Evolutionary conservation across 2,329 filamentous ascomycete genomes (phyloP), one percentile per base, ranked within the genome.

Genomic region (Chaetomium olivaceum): DNA sequence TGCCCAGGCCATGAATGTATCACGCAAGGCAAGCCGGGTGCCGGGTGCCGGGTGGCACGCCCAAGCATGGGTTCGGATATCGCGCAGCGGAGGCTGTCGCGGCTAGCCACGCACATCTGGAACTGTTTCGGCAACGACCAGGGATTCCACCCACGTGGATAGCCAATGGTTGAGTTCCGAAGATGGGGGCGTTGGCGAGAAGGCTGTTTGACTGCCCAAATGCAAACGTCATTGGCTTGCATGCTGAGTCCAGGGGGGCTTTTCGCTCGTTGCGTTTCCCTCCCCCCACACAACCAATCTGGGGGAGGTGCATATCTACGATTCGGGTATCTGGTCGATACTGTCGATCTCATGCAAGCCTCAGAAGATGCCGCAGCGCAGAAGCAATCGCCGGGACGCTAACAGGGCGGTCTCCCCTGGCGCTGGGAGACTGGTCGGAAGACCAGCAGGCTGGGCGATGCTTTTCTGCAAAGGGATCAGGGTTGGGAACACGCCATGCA

Each of bases 91-190:
- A 50, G 46, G 51, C 21, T 59, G 36, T 4, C 31, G 58, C 65
- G 65, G 61, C 33, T 63, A 67, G 43, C 46, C 39, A 63, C 65
- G 60, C 56, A 54, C 1, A 19, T 12, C 27, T 27, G 50, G 65
- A 61, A 67, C 61, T 52, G 57, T 61, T 23, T 66, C 57, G 52
- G 64, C 56, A 59, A 19, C 43, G 5, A 63, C 61, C 65, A 64
- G 25, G 16, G 55, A 55, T 36, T 8, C 23, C 46, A 23, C 23
- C 61, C 57, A 58, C 58, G 58, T 48, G 61, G 65, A 16, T 61
- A 39, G 8, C 65, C 61, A 67, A 67, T 67, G 58, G 48, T 58
- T 33, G 57, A 25, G 46, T 12, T 51, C 51, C 33, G 27, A 21
- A 4, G 4, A 23, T 12, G 39, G 25, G 23, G 3, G 25, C 23